Conservation (phyloP, 768 basidiomycete species). For the Candolleomyces aberdarensis region DNA sequence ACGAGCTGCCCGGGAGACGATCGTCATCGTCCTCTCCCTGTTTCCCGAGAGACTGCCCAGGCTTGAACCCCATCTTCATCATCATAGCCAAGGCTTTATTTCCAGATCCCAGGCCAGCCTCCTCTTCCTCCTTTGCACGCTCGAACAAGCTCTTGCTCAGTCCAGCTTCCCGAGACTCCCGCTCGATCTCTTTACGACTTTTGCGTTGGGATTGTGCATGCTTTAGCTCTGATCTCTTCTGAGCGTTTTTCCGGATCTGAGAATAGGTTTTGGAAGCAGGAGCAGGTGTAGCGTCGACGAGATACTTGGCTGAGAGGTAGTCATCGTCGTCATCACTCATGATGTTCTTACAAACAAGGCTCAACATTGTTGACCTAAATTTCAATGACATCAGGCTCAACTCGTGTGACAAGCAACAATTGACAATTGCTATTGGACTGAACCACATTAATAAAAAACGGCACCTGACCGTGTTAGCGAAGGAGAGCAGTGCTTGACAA, state of each 20-base stretch:
- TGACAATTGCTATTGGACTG: slow-evolving; percentile 22
- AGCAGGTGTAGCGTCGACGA: slow-evolving; percentile 39
- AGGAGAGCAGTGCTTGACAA: slow-evolving; percentile 15
- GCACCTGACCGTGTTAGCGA: slow-evolving; percentile 31
- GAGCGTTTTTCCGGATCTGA: slow-evolving; percentile 65
- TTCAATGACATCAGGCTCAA: neutral
- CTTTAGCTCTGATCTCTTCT: slow-evolving; percentile 53
- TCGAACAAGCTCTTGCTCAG: slow-evolving; percentile 80
- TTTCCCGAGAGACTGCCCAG: slow-evolving; percentile 73
- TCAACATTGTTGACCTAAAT: slow-evolving; percentile 13
- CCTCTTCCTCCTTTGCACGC: slow-evolving; percentile 63
- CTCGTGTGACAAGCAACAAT: slow-evolving; percentile 13
- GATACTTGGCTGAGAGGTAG: slow-evolving; percentile 87
- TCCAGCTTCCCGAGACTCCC: slow-evolving; percentile 74
- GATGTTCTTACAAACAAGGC: slow-evolving; percentile 38
- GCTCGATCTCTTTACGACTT: slow-evolving; percentile 63
- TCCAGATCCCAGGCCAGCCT: slow-evolving; percentile 44
- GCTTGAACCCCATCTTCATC: slow-evolving; percentile 93
- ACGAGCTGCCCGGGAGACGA: slow-evolving; percentile 4
- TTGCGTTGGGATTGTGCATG: slow-evolving; percentile 68
- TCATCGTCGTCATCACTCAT: slow-evolving; percentile 77
- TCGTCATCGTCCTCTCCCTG: slow-evolving; percentile 19
- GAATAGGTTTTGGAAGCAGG: slow-evolving; percentile 59
- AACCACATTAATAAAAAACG: slow-evolving; percentile 34
- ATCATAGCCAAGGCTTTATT: slow-evolving; percentile 87